A percentile compares a stretch with the other conserved stretches of the same genome.
phyloP scores from a whole-genome alignment of 208 protist species.

The Porcisia hertigi region DNA sequence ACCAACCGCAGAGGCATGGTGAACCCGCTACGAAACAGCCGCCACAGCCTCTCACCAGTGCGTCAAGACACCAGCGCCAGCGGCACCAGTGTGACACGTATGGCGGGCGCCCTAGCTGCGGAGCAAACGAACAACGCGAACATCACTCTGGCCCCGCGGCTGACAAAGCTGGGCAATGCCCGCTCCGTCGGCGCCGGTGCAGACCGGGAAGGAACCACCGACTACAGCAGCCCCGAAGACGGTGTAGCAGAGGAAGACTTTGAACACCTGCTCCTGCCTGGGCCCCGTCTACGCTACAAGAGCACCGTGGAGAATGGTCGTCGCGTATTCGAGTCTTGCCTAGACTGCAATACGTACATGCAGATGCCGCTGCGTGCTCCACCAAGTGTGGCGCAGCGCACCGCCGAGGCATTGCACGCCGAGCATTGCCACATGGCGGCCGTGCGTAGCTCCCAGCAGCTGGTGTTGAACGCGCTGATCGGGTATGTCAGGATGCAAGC shows the following conservation, averaged over 20 bases:
- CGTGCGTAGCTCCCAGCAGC: constrained; percentile 78
- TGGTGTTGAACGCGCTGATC: constrained; percentile 79
- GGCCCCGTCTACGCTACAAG: constrained; percentile 77
- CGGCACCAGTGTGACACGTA: constrained; percentile 13
- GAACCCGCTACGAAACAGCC: constrained; percentile 39
- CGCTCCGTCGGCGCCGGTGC: constrained; percentile 9
- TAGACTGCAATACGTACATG: constrained; percentile 87
- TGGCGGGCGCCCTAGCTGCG: constrained; percentile 32
- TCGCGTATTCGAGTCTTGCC: constrained; percentile 78
- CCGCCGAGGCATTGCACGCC: constrained; percentile 73
- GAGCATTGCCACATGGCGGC: constrained; percentile 91
- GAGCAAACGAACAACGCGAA: constrained; percentile 35
- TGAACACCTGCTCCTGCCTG: constrained; percentile 75
- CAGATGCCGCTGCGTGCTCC: constrained; percentile 81
- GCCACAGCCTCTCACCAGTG: constrained; percentile 36
- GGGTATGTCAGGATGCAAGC: constrained; percentile 79
- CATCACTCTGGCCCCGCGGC: constrained; percentile 30
- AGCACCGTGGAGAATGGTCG: constrained; percentile 52
- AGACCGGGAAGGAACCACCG: constrained; percentile 7
- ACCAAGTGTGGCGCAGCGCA: constrained; percentile 66
- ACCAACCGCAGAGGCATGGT: constrained; percentile 28
- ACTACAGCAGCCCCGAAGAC: constrained; percentile 7
- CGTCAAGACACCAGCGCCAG: constrained; percentile 9
- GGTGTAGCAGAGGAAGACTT: constrained; percentile 32
- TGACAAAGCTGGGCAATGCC: constrained; percentile 31